Evolutionary conservation across 106 monocot genomes (phyloP), one percentile per base, ranked within the genome.

Genomic region (Phalaenopsis equestris): DNA sequence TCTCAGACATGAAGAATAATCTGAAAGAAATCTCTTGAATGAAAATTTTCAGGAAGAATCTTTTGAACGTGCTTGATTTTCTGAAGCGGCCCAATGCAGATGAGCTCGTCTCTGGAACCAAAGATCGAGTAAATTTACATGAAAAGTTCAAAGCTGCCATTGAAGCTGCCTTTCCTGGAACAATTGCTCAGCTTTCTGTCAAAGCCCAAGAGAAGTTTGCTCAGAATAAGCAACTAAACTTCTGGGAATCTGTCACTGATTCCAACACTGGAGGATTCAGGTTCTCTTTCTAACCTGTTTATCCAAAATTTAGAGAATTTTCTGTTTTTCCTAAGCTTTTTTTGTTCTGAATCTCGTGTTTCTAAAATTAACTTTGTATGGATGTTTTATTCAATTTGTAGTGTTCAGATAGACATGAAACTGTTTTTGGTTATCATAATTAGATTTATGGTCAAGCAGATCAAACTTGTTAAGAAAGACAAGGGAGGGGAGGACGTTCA

Each of bases 61-160:
- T 95, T 77, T 79, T 99, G 56, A 91, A 99, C 76, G 99, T 99
- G 38, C 88, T 95, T 55, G 91, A 99, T 73, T 99, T 99, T 68
- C 87, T 99, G 30, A 87, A 88, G 83, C 84, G 83, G 82, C 99
- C 99, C 55, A 99, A 99, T 88, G 95, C 99, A 30, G 82, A 76
- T 68, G 99, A 92, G 43, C 91, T 99, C 16, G 95, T 99, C 21
- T 99, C 99, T 3, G 99, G 99, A 75, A 99, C 95, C 12, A 82
- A 75, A 80, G 99, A 95, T 75, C 85, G 95, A 55, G 91, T 93
- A 7, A 93, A 91, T 72, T 80, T 95, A 75, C 77, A 91, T 37
- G 91, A 93, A 23, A 99, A 93, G 77, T 99, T 99, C 46, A 86
- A 65, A 67, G 80, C 73, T 80, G 91, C 95, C 30, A 84, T 99